Conservation (phyloP, 495 filamentous ascomycete genomes). For the Ramalina intermedia region DNA sequence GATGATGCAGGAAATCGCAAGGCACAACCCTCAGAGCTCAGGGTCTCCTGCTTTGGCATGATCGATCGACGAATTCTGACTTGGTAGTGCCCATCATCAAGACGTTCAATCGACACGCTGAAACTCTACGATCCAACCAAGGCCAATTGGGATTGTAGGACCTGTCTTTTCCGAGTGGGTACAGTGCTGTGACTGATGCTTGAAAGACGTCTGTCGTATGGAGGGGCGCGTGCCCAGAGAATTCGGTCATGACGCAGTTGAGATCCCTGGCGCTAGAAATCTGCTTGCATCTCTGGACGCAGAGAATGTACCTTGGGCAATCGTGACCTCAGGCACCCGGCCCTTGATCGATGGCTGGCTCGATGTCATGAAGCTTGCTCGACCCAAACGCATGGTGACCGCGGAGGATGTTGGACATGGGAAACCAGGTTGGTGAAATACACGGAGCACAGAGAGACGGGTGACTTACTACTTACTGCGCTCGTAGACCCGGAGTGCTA, state of each 20-base stretch:
- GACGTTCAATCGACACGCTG: slow-evolving; percentile 51
- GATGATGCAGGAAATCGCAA: no score
- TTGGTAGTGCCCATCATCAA: slow-evolving; percentile 6
- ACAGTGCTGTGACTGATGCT: not conserved
- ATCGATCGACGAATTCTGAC: no score
- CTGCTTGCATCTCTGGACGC: slow-evolving; percentile 45
- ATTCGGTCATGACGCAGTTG: slow-evolving; percentile 62
- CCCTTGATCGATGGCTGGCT: slow-evolving; percentile 82
- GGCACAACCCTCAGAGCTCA: no score
- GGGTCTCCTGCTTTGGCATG: no score
- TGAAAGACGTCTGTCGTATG: slow-evolving; percentile 58
- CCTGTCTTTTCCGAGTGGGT: not conserved
- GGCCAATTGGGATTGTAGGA: slow-evolving; percentile 78
- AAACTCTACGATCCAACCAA: slow-evolving; percentile 58
- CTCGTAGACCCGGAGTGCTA: slow-evolving; percentile 58
- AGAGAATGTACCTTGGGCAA: slow-evolving; percentile 59
- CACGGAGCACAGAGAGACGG: no score
- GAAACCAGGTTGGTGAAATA: slow-evolving; percentile 42
- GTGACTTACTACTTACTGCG: not conserved
- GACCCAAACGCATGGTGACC: slow-evolving; percentile 58
- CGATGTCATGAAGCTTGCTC: slow-evolving; percentile 56
- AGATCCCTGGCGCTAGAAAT: slow-evolving; percentile 56
- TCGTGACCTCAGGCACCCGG: slow-evolving; percentile 79
- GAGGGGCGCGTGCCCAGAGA: slow-evolving; percentile 65
- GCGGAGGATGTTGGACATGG: slow-evolving; percentile 77